phyloP scores from a whole-genome alignment of 768 basidiomycete genomes.

The Leccinum incarnatum region DNA sequence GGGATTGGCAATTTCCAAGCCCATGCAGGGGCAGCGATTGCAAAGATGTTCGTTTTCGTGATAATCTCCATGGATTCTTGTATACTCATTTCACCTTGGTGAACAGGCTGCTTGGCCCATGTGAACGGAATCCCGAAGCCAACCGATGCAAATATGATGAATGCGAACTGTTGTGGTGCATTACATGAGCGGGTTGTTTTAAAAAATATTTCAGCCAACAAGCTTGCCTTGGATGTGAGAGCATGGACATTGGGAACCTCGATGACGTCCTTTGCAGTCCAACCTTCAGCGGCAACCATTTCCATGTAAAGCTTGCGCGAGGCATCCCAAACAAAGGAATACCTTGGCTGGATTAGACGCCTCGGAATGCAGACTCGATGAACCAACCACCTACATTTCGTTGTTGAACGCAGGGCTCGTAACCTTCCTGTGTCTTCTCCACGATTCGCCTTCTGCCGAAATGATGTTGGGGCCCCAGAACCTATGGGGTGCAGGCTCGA shows the following conservation, averaged over 20 bases:
- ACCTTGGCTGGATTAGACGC: slow-evolving; percentile 9
- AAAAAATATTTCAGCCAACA: background rate
- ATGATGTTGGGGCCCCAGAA: slow-evolving; percentile 22
- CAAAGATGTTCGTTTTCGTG: slow-evolving; percentile 12
- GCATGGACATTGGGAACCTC: slow-evolving; percentile 14
- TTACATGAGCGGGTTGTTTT: background rate
- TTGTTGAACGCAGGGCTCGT: slow-evolving; percentile 23
- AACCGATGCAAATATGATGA: slow-evolving; percentile 22
- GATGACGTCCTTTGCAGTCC: slow-evolving; percentile 14
- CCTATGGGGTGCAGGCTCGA: slow-evolving; percentile 4
- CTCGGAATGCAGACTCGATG: background rate
- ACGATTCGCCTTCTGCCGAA: slow-evolving; percentile 9
- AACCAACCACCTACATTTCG: slow-evolving; percentile 16
- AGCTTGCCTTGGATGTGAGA: slow-evolving; percentile 21
- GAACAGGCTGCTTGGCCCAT: slow-evolving; percentile 16
- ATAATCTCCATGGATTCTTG: slow-evolving; percentile 22
- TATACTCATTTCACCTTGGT: slow-evolving; percentile 18
- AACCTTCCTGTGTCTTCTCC: slow-evolving; percentile 24
- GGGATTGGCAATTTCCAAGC: slow-evolving; percentile 24
- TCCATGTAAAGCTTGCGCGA: slow-evolving; percentile 20
- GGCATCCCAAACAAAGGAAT: slow-evolving; percentile 21
- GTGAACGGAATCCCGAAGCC: slow-evolving; percentile 25
- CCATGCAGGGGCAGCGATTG: slow-evolving; percentile 18
- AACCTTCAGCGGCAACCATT: slow-evolving; percentile 17
- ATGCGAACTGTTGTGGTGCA: slow-evolving; percentile 12